A percentile compares a stretch with the other conserved stretches of the same genome.
phyloP scores from a whole-genome alignment of 2,329 filamentous ascomycete genomes.

The Hansfordia pulvinata region DNA sequence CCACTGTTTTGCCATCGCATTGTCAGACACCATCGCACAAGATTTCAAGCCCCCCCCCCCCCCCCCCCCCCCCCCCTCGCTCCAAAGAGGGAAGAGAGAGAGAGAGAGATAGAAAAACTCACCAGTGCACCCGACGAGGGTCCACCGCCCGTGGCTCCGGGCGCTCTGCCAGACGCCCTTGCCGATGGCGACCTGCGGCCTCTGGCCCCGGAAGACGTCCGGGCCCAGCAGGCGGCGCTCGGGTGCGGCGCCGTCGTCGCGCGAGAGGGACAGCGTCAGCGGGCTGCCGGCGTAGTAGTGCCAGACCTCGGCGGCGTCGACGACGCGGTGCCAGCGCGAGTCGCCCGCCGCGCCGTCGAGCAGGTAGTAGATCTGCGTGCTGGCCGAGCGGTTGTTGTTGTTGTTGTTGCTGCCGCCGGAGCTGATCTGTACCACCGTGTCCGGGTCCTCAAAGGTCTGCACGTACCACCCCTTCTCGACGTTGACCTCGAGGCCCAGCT shows the following conservation, averaged over 20 bases:
- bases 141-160: conserved; percentile 30
- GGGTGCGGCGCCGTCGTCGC: conserved; percentile 24
- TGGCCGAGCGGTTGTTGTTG: conserved; percentile 30
- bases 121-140: conserved; percentile 27
- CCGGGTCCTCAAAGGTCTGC: conserved; percentile 29
- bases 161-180: conserved; percentile 31
- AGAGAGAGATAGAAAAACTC: too few species aligned
- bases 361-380: conserved; percentile 39
- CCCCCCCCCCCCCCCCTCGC: too few species aligned
- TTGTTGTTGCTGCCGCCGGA: too few species aligned
- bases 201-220: conserved; percentile 25
- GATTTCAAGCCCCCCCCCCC: too few species aligned
- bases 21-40: too few species aligned
- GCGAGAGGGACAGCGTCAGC: conserved; percentile 27
- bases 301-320: conserved; percentile 34
- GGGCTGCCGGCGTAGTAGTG: conserved; percentile 40
- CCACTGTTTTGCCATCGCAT: too few species aligned
- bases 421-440: conserved; percentile 5
- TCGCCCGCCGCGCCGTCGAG: conserved; percentile 26
- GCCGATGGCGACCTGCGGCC: conserved; percentile 27
- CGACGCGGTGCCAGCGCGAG: conserved; percentile 35
- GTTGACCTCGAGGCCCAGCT: conserved; percentile 27
- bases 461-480: conserved; percentile 34
- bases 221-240: conserved; percentile 23
- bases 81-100: too few species aligned